Conservation (phyloP, 2,329 filamentous ascomycete genomes). For the Aspergillus hiratsukae region DNA sequence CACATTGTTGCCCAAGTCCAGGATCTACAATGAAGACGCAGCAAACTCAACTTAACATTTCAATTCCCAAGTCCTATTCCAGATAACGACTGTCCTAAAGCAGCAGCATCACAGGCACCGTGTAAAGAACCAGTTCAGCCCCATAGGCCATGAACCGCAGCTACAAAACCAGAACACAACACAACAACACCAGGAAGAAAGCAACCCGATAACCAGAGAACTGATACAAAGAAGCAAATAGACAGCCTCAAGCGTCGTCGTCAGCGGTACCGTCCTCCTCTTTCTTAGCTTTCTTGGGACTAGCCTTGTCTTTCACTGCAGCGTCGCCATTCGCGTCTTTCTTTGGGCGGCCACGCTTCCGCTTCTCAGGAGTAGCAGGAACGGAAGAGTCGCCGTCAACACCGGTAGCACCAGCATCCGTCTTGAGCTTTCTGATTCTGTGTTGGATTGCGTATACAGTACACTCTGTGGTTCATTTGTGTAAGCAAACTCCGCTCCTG, state of each 20-base stretch:
- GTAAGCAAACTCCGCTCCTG: neutral
- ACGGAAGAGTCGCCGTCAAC: neutral
- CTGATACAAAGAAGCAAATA: neutral
- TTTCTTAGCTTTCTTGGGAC: constrained; percentile 1
- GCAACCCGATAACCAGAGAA: neutral
- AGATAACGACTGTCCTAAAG: neutral
- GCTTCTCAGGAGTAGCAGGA: neutral
- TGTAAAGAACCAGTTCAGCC: neutral
- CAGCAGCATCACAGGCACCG: neutral
- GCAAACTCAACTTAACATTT: neutral
- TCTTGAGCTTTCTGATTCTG: constrained; percentile 18
- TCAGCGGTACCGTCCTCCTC: neutral
- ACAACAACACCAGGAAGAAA: neutral
- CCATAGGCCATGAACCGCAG: neutral
- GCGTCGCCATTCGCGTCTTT: neutral
- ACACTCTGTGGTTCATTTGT: constrained; percentile 13
- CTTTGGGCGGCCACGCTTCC: constrained; percentile 4
- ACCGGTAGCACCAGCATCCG: constrained; percentile 3
- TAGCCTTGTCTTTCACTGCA: neutral
- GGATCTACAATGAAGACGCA: neutral
- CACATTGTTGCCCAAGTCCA: neutral
- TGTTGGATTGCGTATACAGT: constrained; percentile 20
- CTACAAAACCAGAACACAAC: neutral
- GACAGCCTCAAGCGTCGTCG: neutral
- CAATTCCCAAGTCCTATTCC: neutral